Conservation (phyloP, 2,329 filamentous ascomycete species). For the Xylariaceae sp. region DNA sequence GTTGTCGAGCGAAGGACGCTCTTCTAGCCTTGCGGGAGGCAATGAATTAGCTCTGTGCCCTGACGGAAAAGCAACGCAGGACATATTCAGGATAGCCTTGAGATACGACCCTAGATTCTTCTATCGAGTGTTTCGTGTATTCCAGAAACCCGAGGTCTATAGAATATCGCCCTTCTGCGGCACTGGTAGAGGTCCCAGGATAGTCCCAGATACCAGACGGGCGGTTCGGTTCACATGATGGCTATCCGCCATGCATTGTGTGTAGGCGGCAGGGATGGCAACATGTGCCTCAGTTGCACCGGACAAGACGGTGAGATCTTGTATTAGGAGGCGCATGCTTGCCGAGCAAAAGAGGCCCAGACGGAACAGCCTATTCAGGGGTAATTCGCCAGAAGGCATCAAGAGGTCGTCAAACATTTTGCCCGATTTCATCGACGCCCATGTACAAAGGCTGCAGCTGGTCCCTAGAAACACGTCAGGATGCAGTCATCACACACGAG, state of each 20-base stretch:
- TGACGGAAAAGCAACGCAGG: too few species aligned
- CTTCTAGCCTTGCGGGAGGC: neutral
- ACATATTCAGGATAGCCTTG: neutral
- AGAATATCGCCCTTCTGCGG: constrained; percentile 11
- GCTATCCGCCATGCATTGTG: constrained; percentile 5
- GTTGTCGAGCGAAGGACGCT: neutral
- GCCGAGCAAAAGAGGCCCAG: neutral
- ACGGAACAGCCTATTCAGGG: neutral
- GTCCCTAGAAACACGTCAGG: too few species aligned
- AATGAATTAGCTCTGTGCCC: neutral
- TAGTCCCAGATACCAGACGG: constrained; percentile 1
- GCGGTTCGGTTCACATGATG: constrained; percentile 5
- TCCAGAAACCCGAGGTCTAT: neutral
- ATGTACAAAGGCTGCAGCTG: too few species aligned
- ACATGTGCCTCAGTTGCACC: constrained; percentile 8
- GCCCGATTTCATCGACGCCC: neutral
- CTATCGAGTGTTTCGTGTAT: neutral
- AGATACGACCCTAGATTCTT: neutral
- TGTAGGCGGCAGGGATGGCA: constrained; percentile 4
- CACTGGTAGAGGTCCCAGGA: neutral
- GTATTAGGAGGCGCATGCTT: neutral
- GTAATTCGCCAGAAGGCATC: neutral
- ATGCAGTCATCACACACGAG: too few species aligned
- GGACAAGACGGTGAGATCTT: constrained; percentile 7
- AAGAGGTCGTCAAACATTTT: neutral